Evolutionary conservation across 1,284 basidiomycete species (phyloP), one percentile per base, ranked within the genome.

Genomic region (Schizophyllum amplum): DNA sequence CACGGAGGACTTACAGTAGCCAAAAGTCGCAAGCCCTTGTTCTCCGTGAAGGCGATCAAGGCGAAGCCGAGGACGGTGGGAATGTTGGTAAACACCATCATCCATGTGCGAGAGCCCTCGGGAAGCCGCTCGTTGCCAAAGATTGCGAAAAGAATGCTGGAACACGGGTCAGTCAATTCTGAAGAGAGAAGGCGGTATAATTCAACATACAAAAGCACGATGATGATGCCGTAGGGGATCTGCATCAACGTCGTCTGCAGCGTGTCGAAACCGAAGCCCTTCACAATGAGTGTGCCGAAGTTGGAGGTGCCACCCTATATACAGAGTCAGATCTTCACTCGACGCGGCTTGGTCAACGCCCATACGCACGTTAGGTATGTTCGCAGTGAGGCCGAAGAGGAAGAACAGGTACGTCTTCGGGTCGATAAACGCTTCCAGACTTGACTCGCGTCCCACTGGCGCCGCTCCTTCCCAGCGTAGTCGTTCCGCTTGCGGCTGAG

Each of bases 211-310:
- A 65, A 63, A 21, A 49, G 33, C 24, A 64, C 60, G 51, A 67
- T 67, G 47, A 67, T 57, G 17, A 61, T 26, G 5, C 67, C 75
- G 51, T 70, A 68, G 1, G 75, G 71, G 54, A 72, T 71, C 53
- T 72, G 63, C 54, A 77, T 70, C 1, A 78, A 63, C 0, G 74
- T 70, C 0, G 75, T 77, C 57, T 75, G 68, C 20, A 72, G 62
- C 2, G 66, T 68, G 33, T 67, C 66, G 64, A 74, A 77, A 7
- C 75, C 74, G 54, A 76, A 69, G 6, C 69, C 68, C 55, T 69
- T 67, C 56, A 75, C 71, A 57, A 78, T 75, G 47, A 75, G 64
- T 1, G 67, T 68, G 17, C 65, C 65, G 52, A 67, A 67, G 58
- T 68, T 68, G 13, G 67, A 68, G 4, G 65, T 67, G 7, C 66